Base-by-base conservation (phyloP, 2,329 filamentous ascomycete genomes). In the Penicillium sp. region DNA sequence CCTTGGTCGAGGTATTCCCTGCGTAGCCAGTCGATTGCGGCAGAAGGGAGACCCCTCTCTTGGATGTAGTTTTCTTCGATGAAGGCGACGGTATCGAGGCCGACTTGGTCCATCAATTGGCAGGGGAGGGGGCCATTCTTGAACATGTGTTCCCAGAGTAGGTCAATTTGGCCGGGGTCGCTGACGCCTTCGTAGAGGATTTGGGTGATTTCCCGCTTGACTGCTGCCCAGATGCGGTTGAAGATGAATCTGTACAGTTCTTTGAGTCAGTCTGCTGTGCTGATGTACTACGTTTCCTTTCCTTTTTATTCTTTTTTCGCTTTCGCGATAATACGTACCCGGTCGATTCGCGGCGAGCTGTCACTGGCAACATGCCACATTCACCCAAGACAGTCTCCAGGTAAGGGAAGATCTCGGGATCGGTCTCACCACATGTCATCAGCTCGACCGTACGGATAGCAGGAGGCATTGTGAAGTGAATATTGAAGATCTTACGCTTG, bases 191-290 rank as follows among this genome's bases (percentile, higher is more conserved):
- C 80, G 0, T 75, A 70, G 4, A 83, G 61, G 18, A 83, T 79
- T 1, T 64, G 72, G 23, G 83, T 56, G 1, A 71, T 71, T 58
- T 84, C 81, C 3, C 81, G 72, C 67, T 83, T 83, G 42, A 84
- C 72, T 0, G 80, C 80, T 0, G 81, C 81, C 81, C 81, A 84
- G 0, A 83, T 65, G 1, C 81, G 76, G 50, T 83, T 83, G 62
- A 82, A 80, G 35, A 84, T 76, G 63, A 83, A 79, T 4, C 65
- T 68, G 37, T 35, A n/a, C 4, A 8, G 4, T 2, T 9, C 18
- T 2, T 32, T 1, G 29, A 2, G 18, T 52, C 6, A 52, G 35
- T 48, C 3, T 35, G 21, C 4, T 35, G 16, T 27, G 7, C 12
- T 38, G n/a, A 21, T 18, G 27, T 38, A 6, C 7, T 27, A 4